Conservation (phyloP, 2,329 filamentous ascomycete species). For the Cercospora citrullina region DNA sequence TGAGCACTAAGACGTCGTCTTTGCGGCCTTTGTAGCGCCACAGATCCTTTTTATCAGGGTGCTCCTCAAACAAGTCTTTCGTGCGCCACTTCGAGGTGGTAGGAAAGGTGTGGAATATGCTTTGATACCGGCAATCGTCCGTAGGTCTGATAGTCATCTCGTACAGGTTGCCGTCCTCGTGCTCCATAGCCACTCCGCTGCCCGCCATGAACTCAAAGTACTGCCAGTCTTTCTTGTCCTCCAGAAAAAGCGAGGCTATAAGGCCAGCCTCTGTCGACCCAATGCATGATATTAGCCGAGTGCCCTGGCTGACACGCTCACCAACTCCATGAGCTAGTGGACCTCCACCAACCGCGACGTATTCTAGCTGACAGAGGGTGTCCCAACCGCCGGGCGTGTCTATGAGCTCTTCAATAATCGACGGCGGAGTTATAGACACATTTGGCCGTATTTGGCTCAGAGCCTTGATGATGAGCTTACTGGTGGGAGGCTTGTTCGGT, state of each 20-base stretch:
- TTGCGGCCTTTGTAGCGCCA: constrained; percentile 35
- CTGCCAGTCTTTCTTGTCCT: constrained; percentile 24
- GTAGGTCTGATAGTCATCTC: constrained; percentile 40
- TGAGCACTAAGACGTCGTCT: constrained; percentile 35
- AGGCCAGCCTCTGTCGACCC: constrained; percentile 26
- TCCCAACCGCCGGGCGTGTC: background rate
- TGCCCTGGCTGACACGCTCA: constrained; percentile 16
- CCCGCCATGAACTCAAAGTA: constrained; percentile 27
- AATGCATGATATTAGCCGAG: constrained; percentile 12
- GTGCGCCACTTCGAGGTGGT: constrained; percentile 38
- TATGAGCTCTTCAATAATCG: constrained; percentile 23
- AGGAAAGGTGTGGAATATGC: constrained; percentile 37
- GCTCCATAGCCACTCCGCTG: constrained; percentile 18
- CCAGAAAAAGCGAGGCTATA: constrained; percentile 23
- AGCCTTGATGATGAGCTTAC: constrained; percentile 17
- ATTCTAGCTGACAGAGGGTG: constrained; percentile 12
- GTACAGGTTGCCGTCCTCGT: constrained; percentile 27
- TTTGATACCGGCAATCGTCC: constrained; percentile 17
- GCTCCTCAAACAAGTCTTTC: constrained; percentile 35
- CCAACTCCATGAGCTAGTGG: constrained; percentile 22
- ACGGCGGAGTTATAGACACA: constrained; percentile 15
- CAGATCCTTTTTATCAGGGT: constrained; percentile 30
- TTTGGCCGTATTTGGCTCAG: constrained; percentile 13
- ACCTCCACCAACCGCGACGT: constrained; percentile 22
- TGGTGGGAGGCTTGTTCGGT: constrained; percentile 18